Conservation (phyloP, 225 moss, liverwort and hornwort genomes). For the Lunularia cruciata region DNA sequence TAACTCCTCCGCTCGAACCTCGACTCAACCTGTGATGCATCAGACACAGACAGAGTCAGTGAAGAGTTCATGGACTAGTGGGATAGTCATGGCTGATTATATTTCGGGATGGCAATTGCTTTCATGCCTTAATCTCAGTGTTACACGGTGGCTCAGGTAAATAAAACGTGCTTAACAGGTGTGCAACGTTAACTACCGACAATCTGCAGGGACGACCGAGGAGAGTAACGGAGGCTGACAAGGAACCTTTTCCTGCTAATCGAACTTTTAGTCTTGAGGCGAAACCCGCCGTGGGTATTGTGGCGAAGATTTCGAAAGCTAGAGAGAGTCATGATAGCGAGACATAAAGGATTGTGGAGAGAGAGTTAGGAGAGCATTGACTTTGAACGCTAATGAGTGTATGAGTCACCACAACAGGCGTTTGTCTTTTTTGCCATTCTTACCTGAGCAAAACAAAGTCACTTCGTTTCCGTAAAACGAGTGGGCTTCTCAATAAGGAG, state of each 20-base stretch:
- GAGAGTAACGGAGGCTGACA: too few species aligned
- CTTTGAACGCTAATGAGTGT: neutral
- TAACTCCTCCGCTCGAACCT: slow-evolving; percentile 4
- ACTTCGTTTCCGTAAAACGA: neutral
- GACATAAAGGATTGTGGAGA: neutral
- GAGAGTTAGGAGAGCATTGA: neutral
- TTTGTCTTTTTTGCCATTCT: neutral
- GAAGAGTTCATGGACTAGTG: too few species aligned
- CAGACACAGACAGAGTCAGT: neutral
- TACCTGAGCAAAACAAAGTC: too few species aligned
- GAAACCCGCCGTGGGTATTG: neutral
- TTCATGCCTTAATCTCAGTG: too few species aligned
- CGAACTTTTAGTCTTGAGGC: neutral
- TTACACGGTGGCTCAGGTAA: too few species aligned
- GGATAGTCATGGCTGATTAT: too few species aligned
- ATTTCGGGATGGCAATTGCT: too few species aligned
- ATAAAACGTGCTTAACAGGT: too few species aligned
- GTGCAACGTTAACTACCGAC: too few species aligned
- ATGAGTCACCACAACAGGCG: neutral
- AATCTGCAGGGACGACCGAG: too few species aligned
- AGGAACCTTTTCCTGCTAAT: too few species aligned
- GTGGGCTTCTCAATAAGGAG: neutral
- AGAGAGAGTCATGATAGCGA: neutral
- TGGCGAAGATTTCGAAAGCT: neutral
- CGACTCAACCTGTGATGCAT: neutral